Base-by-base conservation (phyloP, 768 basidiomycete genomes). In the Austroboletus eburneus region DNA sequence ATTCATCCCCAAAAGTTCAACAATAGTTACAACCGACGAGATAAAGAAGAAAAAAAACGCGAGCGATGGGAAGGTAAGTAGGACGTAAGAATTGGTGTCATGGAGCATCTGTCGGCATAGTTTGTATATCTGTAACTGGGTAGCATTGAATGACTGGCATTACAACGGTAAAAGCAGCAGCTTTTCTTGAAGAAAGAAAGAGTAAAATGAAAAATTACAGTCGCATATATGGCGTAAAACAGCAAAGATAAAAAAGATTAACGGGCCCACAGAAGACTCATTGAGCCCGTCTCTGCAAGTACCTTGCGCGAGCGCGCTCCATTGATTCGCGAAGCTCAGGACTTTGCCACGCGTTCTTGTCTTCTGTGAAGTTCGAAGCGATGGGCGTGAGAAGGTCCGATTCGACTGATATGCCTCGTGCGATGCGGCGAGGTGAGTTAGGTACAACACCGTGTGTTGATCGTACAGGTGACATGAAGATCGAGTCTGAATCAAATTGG, bases 281-380 rank as follows among this genome's bases (percentile, higher is more conserved):
- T 46, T 51, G 42, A 40, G 33, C 37, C 21, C 46, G 47, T 39
- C 49, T 61, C 41, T 61, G 55, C 41, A 55, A 18, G 27, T 56
- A 56, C 24, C 39, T 51, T 5, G 75, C 76, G 24, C 87, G 69
- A 9, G 87, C 87, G 8, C 72, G 69, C 64, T 80, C 80, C 87
- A 89, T 90, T 22, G 74, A 77, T 66, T 84, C 82, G 46, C 77
- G 73, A 32, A 90, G 58, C 68, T 85, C 81, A 1, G 79, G 74
- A 58, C 83, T 87, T 62, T 78, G 71, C 75, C 79, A 85, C 9
- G 69, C 51, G 24, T 55, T 57, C 36, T 72, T 68, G 41, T 80
- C 79, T 53, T 83, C 83, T 46, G 50, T 61, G 22, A 63, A 60
- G 55, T 58, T 66, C 18, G 49, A 55, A 34, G 23, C 37, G 21